These are phyloP conservation scores for Hebeloma cylindrosporum DNA, from an alignment of 768 basidiomycete species.

Conservation along the genomic window DNA sequence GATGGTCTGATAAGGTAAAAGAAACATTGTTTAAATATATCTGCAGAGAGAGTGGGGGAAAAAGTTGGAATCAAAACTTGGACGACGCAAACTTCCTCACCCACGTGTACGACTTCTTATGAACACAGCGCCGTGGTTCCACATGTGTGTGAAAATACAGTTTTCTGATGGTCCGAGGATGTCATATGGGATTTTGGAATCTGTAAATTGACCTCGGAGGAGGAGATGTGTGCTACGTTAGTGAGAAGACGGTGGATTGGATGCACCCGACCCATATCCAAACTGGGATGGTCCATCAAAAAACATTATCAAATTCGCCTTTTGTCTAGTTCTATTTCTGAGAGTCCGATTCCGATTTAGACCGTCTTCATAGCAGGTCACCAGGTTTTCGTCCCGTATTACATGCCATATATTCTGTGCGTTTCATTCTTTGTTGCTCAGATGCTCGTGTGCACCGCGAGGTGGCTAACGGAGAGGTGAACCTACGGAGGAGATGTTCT, in stretches of 20 bases:
- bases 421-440: background rate
- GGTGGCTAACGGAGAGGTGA: no score
- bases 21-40: no score
- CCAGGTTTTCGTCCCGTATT: background rate
- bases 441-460: no score
- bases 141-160: conserved; percentile 32
- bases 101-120: conserved; percentile 29
- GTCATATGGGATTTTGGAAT: conserved; percentile 35
- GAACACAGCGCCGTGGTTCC: no score
- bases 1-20: no score
- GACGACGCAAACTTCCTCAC: conserved; percentile 11
- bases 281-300: conserved; percentile 16
- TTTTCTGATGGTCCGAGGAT: conserved; percentile 33
- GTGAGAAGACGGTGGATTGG: conserved; percentile 19
- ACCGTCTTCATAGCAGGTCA: conserved; percentile 1
- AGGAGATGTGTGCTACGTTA: background rate
- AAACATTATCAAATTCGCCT: conserved; percentile 16
- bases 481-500: conserved; percentile 30
- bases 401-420: background rate
- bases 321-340: conserved; percentile 11
- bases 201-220: no score
- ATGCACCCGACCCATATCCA: conserved; percentile 25
- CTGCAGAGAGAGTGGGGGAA: no score
- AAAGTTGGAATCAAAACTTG: background rate
- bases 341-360: conserved; percentile 3